Evolutionary conservation across 148 eudicot genomes (phyloP).

Genomic region (Rhododendron williamsianum): DNA sequence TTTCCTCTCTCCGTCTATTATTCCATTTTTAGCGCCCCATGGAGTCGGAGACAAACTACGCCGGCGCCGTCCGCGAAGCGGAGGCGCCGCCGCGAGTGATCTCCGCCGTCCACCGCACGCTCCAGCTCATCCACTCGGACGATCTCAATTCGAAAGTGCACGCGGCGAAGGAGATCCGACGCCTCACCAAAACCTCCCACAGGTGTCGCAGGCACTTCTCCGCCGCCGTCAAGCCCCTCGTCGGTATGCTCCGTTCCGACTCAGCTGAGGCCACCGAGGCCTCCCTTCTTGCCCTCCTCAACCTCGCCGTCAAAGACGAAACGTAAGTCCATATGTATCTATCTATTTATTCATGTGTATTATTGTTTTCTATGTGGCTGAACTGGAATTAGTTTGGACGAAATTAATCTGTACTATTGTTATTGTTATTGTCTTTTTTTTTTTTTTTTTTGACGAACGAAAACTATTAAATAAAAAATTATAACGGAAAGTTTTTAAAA

Average conservation of each 20-base stretch:
- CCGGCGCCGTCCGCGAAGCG: background rate
- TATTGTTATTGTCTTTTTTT: too few relatives aligned
- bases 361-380: background rate
- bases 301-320: conserved; percentile 95
- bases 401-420: background rate
- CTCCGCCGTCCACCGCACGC: conserved; percentile 32
- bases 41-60: background rate
- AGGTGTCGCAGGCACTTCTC: conserved; percentile 78
- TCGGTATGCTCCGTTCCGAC: conserved; percentile 61
- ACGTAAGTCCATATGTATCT: conserved; percentile 27
- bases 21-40: background rate
- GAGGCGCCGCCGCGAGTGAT: background rate
- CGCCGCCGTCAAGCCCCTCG: conserved; percentile 58
- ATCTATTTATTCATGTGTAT: background rate
- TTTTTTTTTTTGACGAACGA: too few relatives aligned
- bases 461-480: too few relatives aligned
- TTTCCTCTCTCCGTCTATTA: background rate
- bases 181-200: conserved; percentile 88
- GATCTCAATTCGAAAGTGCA: conserved; percentile 33
- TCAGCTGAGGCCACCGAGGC: conserved; percentile 50
- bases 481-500: too few relatives aligned
- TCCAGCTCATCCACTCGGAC: conserved; percentile 52
- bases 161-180: conserved; percentile 85
- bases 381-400: background rate
- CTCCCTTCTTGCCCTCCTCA: conserved; percentile 83